phyloP scores from a whole-genome alignment of 2,329 filamentous ascomycete species.

The Cladophialophora yegresii region DNA sequence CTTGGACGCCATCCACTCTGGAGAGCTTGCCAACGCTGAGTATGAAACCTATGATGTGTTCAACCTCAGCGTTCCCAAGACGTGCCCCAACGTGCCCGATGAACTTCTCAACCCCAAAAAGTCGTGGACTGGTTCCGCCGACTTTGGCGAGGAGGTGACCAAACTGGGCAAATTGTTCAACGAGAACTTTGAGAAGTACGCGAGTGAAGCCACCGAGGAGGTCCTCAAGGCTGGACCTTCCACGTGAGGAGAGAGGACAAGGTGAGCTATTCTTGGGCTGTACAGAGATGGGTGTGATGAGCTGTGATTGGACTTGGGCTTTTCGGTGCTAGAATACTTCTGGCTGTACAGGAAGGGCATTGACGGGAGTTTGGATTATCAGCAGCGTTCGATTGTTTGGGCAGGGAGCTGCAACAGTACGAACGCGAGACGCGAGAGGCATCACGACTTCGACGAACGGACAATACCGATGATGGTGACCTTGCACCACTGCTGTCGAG shows the following conservation, averaged over 20 bases:
- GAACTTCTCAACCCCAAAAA: constrained; percentile 94
- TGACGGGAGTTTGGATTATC: constrained; percentile 29
- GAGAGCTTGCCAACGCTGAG: constrained; percentile 87
- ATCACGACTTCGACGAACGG: constrained; percentile 35
- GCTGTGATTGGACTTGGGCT: constrained; percentile 7
- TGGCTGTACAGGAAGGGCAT: constrained; percentile 29
- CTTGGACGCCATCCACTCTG: constrained; percentile 95
- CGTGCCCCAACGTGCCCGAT: constrained; percentile 81
- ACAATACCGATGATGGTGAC: constrained; percentile 33
- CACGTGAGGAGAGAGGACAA: constrained; percentile 30
- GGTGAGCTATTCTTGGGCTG: constrained; percentile 11
- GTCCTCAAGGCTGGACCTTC: constrained; percentile 62
- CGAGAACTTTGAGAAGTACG: constrained; percentile 98
- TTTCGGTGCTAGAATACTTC: constrained; percentile 6
- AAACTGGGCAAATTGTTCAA: constrained; percentile 89
- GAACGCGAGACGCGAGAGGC: constrained; percentile 37
- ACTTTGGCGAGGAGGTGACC: constrained; percentile 83
- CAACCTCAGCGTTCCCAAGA: constrained; percentile 93
- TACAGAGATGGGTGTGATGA: constrained; percentile 1
- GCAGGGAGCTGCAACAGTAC: constrained; percentile 23
- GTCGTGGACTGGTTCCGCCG: constrained; percentile 80
- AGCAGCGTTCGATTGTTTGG: constrained; percentile 32
- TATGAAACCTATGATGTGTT: constrained; percentile 96
- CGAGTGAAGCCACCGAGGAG: constrained; percentile 76
- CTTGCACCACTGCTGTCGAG: constrained; percentile 16